phyloP scores from a whole-genome alignment of 495 filamentous ascomycete genomes.

The Collariella sp. region DNA sequence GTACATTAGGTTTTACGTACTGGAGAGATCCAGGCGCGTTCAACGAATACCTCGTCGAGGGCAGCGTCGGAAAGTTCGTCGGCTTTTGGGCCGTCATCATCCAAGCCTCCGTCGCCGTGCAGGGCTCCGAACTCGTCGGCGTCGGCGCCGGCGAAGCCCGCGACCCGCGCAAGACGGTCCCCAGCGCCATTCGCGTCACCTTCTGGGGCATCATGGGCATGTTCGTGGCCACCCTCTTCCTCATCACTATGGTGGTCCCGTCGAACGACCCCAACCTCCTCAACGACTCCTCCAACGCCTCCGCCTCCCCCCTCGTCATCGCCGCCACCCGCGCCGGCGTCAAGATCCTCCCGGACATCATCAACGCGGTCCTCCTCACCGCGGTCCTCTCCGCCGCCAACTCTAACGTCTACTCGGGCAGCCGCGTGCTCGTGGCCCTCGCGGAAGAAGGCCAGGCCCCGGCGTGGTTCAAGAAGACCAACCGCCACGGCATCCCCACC shows the following conservation, averaged over 20 bases:
- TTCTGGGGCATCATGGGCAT: constrained; percentile 57
- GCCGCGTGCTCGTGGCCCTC: constrained; percentile 56
- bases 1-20: constrained; percentile 61
- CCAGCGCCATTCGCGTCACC: constrained; percentile 41
- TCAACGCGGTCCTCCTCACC: constrained; percentile 62
- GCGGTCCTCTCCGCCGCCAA: constrained; percentile 50
- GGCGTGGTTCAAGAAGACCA: constrained; percentile 33
- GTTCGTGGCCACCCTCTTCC: constrained; percentile 58
- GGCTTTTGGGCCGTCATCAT: constrained; percentile 41
- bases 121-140: constrained; percentile 54
- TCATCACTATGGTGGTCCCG: constrained; percentile 59
- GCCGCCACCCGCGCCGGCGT: constrained; percentile 58
- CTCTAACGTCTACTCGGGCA: constrained; percentile 52
- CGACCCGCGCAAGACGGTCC: constrained; percentile 51
- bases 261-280: constrained; percentile 44
- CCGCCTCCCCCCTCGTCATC: constrained; percentile 63
- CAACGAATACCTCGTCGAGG: constrained; percentile 42
- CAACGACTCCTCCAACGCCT: constrained; percentile 40
- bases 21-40: constrained; percentile 66
- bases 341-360: constrained; percentile 55
- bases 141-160: constrained; percentile 59
- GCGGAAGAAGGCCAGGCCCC: constrained; percentile 55
- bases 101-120: constrained; percentile 41
- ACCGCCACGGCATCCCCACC: constrained; percentile 36
- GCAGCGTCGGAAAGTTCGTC: constrained; percentile 37